A percentile compares a stretch with the other conserved stretches of the same genome.
Conservation (phyloP, 345 rosid genomes). For the Ricinus communis region DNA sequence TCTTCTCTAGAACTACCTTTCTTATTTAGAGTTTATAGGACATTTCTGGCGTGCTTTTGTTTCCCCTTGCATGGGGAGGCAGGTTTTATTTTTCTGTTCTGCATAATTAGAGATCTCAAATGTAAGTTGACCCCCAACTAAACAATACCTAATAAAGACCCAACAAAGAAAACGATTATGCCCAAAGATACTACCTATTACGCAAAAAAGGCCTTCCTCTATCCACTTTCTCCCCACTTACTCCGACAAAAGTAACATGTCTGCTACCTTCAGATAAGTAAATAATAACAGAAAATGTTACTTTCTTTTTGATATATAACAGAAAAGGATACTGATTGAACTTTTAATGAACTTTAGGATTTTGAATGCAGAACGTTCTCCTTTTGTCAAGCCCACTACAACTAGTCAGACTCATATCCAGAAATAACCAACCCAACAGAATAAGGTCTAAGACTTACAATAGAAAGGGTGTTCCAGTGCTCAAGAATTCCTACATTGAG, state of each 20-base stretch:
- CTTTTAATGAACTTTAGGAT: not conserved
- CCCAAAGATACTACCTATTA: too few species aligned
- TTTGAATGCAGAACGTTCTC: not conserved
- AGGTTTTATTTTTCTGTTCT: not conserved
- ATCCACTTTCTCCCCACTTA: not conserved
- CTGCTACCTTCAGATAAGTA: not conserved
- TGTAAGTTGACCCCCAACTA: not conserved
- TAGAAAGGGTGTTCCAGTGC: not conserved
- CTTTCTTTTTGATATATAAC: too few species aligned
- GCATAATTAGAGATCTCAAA: not conserved
- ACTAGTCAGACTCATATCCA: not conserved
- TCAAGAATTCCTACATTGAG: not conserved
- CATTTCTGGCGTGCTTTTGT: not conserved
- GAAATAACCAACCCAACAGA: not conserved
- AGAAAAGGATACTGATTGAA: not conserved
- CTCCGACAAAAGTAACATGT: not conserved
- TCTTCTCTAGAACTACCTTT: not conserved
- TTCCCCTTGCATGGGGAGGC: not conserved
- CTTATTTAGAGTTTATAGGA: not conserved
- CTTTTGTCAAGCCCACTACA: not conserved
- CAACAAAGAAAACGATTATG: not conserved
- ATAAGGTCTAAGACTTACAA: not conserved
- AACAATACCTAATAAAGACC: not conserved
- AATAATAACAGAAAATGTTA: not conserved
- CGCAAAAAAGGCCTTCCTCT: not conserved